A percentile compares a stretch with the other conserved stretches of the same genome.
Evolutionary conservation across 305 asterid genomes (phyloP).

Genomic region (Plantago lanceolata): DNA sequence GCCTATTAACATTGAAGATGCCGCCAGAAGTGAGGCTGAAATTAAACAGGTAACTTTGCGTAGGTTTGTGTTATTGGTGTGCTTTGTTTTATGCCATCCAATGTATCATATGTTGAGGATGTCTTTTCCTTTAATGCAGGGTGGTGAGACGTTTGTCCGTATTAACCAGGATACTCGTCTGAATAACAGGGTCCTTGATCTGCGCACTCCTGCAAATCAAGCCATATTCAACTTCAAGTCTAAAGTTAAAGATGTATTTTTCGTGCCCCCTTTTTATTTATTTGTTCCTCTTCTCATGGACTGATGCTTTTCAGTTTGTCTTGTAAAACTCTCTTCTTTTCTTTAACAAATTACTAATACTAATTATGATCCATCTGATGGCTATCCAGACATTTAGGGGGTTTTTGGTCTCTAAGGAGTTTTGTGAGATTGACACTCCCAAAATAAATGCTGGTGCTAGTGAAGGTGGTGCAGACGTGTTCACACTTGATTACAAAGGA

Average conservation of each 20-base stretch:
- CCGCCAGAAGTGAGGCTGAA: background rate
- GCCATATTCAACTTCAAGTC: slow-evolving; percentile 72
- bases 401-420: slow-evolving; percentile 52
- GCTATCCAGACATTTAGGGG: slow-evolving; percentile 62
- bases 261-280: background rate
- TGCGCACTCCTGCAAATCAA: slow-evolving; percentile 88
- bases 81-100: too few relatives aligned
- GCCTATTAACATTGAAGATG: slow-evolving; percentile 60
- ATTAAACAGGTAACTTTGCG: slow-evolving; percentile 30
- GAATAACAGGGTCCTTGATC: slow-evolving; percentile 67
- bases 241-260: slow-evolving; percentile 65
- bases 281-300: background rate
- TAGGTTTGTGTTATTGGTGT: too few relatives aligned
- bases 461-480: slow-evolving; percentile 93
- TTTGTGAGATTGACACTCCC: slow-evolving; percentile 71
- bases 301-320: background rate
- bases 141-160: too few relatives aligned
- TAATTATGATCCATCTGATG: slow-evolving; percentile 5
- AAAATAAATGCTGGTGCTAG: slow-evolving; percentile 80
- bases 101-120: too few relatives aligned
- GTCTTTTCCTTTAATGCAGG: too few relatives aligned
- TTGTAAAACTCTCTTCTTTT: background rate
- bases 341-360: background rate
- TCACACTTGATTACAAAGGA: slow-evolving; percentile 75
- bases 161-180: slow-evolving; percentile 81